Evolutionary conservation across 2,329 filamentous ascomycete genomes (phyloP), one percentile per base, ranked within the genome.

Genomic region (Ophiostoma sp.): DNA sequence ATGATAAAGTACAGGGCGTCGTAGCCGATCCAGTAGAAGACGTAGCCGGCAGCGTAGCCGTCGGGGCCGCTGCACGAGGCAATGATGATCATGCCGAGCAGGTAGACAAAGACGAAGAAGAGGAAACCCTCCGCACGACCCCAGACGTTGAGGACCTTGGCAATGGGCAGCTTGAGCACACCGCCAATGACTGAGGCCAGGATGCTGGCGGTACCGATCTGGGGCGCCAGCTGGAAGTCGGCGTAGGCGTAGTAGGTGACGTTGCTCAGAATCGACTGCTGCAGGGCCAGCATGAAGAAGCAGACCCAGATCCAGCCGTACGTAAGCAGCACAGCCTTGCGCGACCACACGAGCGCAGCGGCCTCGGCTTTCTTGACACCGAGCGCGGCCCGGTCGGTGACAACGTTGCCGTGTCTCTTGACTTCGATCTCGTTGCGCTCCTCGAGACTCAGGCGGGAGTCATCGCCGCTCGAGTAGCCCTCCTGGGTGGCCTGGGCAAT

Each of bases 71-170:
- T 83, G 79, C 87, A 92, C 0, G 84, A 85, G 15, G 92, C 92
- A 84, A 92, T 92, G 81, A 93, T 87, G 75, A 91, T 84, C 71
- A 92, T 84, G 25, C 84, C 85, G 66, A 86, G 63, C 6, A 86
- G 83, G 78, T 85, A 86, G 71, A 88, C 80, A 12, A 83, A 72
- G 1, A 89, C 81, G 77, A 87, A 87, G 48, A 90, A 73, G 28
- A 85, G 80, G 76, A 91, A 87, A 19, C 89, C 90, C 78, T 91
- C 87, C 15, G 90, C 87, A 50, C 91, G 88, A 72, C 90, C 91
- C 84, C 89, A 92, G 50, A 91, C 84, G 80, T 93, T 89, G 70
- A 92, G 84, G 22, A 92, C 83, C 80, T 92, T 92, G 71, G 91
- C 90, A 76, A 91, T 85, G 0, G 90, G 88, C 11, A 92, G 85